These are phyloP conservation scores for Cerioporus squamosus DNA, from an alignment of 1,284 basidiomycete species.

Conservation along the genomic window DNA sequence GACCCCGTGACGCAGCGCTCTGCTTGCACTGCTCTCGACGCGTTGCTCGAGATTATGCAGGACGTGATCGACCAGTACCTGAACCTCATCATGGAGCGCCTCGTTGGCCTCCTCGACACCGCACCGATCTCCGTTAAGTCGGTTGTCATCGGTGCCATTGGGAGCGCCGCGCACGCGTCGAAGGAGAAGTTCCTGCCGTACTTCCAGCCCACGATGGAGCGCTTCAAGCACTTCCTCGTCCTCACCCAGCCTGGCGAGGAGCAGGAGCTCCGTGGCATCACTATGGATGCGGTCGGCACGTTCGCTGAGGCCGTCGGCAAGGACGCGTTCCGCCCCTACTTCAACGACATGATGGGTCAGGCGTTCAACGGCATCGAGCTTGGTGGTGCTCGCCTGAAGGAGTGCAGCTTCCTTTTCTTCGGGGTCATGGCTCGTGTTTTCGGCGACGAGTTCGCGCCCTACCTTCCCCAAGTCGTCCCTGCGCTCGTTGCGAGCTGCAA, in stretches of 20 bases:
- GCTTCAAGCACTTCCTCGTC: constrained; percentile 86
- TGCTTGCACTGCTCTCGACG: constrained; percentile 96
- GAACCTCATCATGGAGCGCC: constrained; percentile 93
- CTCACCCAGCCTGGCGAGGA: constrained; percentile 87
- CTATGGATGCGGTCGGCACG: constrained; percentile 98
- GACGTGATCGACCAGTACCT: constrained; percentile 93
- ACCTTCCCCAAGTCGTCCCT: constrained; percentile 88
- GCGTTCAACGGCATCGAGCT: constrained; percentile 92
- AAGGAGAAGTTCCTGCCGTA: constrained; percentile 93
- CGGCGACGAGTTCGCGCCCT: constrained; percentile 91
- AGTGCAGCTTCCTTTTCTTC: constrained; percentile 99
- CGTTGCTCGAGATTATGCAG: constrained; percentile 94
- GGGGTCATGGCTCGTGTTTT: constrained; percentile 98
- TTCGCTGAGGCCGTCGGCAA: constrained; percentile 97
- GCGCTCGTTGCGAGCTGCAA: constrained; percentile 85
- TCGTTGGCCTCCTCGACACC: constrained; percentile 86
- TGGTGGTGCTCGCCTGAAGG: constrained; percentile 87
- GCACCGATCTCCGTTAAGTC: constrained; percentile 90
- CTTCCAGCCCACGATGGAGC: constrained; percentile 92
- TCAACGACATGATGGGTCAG: constrained; percentile 94
- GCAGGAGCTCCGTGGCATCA: constrained; percentile 94
- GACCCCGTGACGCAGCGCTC: constrained; percentile 88
- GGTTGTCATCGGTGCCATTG: constrained; percentile 97
- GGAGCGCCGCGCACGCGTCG: constrained; percentile 98
- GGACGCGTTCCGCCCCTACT: constrained; percentile 95